These are phyloP conservation scores for Astrothelium macrocarpum DNA, from an alignment of 495 filamentous ascomycete species.

Conservation along the genomic window DNA sequence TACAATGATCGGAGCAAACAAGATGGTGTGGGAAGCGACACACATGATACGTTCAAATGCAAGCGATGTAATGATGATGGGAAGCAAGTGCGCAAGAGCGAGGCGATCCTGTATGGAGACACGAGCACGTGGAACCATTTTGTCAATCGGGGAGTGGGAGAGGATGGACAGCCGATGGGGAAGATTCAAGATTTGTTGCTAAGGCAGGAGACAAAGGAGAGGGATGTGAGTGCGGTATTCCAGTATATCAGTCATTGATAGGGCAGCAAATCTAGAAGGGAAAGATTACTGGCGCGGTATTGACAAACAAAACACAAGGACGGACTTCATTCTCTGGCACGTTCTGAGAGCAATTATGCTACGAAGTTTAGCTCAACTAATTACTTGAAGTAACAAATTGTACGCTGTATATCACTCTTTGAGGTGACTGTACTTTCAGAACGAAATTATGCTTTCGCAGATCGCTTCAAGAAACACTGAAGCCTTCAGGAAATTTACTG, in stretches of 20 bases:
- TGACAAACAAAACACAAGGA: too few relatives aligned
- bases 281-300: too few relatives aligned
- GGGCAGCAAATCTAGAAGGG: too few relatives aligned
- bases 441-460: too few relatives aligned
- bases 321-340: too few relatives aligned
- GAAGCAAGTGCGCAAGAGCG: conserved; percentile 75
- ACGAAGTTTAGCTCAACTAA: too few relatives aligned
- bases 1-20: conserved; percentile 43
- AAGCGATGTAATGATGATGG: conserved; percentile 84
- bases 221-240: conserved; percentile 85
- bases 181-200: conserved; percentile 87
- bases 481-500: too few relatives aligned
- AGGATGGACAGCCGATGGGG: conserved; percentile 56
- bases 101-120: conserved; percentile 92
- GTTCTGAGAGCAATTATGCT: too few relatives aligned
- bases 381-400: too few relatives aligned
- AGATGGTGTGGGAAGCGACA: conserved; percentile 74
- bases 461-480: too few relatives aligned
- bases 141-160: conserved; percentile 44
- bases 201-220: conserved; percentile 70
- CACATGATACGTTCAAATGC: conserved; percentile 98
- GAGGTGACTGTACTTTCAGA: too few relatives aligned
- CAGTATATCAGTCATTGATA: conserved; percentile 92
- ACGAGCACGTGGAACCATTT: conserved; percentile 99
- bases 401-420: too few relatives aligned